Percentiles rank a stretch among this genome's conserved stretches.
phyloP scores from a whole-genome alignment of 768 basidiomycete genomes.

The Termitomyces sp. region DNA sequence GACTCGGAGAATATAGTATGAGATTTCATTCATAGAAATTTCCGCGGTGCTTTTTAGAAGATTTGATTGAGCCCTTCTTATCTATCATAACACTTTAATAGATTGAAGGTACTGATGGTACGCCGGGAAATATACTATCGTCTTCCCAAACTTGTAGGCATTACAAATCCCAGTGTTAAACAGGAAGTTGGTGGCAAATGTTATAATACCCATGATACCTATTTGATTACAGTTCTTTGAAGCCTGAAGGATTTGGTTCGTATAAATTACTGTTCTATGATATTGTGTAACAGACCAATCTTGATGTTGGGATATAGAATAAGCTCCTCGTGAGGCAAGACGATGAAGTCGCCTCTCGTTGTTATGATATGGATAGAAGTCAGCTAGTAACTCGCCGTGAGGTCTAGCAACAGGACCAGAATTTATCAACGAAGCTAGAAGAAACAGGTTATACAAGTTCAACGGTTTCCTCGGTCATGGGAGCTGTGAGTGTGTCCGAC shows the following conservation, averaged over 20 bases:
- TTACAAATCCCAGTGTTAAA: not conserved
- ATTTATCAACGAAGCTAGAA: not conserved
- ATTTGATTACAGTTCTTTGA: not conserved
- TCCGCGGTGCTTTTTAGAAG: not conserved
- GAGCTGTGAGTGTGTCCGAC: slow-evolving; percentile 54
- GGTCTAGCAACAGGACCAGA: no score
- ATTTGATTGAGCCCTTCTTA: not conserved
- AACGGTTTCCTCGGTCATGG: slow-evolving; percentile 26
- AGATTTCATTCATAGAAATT: not conserved
- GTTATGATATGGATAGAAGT: not conserved
- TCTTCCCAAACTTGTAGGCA: not conserved
- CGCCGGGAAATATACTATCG: not conserved
- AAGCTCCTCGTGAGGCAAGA: not conserved
- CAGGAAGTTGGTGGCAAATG: not conserved
- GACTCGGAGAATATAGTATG: not conserved
- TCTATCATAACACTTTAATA: not conserved
- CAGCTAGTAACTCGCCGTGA: not conserved
- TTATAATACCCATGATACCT: no score
- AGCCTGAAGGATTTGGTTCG: not conserved
- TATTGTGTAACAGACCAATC: not conserved
- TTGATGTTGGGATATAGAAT: not conserved
- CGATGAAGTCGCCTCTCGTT: not conserved
- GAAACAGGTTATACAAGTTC: not conserved
- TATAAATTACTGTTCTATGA: not conserved
- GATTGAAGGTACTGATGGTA: not conserved